These are phyloP conservation scores for Fusarium clavum DNA, from an alignment of 2,329 filamentous ascomycete species.

Conservation along the genomic window DNA sequence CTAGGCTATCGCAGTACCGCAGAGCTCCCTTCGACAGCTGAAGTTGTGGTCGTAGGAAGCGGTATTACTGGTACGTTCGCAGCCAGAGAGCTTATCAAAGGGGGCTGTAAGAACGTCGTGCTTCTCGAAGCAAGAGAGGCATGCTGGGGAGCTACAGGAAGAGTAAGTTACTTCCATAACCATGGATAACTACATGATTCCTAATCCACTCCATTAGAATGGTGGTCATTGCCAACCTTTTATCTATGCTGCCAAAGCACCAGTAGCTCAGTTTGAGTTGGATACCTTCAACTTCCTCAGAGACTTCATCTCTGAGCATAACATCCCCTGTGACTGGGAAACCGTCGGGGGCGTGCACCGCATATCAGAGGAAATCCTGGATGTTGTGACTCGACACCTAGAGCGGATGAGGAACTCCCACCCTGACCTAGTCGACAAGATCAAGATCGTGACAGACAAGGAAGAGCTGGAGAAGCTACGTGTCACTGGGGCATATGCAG, in stretches of 20 bases:
- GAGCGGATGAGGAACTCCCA: conserved; percentile 60
- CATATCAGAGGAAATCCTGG: conserved; percentile 67
- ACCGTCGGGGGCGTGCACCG: conserved; percentile 72
- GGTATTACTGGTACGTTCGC: conserved; percentile 82
- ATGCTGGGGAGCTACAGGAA: conserved; percentile 85
- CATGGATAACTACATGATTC: not conserved
- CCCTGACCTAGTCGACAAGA: conserved; percentile 67
- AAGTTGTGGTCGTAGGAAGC: conserved; percentile 78
- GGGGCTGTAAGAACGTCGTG: conserved; percentile 65
- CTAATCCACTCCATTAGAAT: conserved; percentile 58
- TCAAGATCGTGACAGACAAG: conserved; percentile 55
- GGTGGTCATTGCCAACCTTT: conserved; percentile 81
- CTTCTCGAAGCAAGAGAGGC: conserved; percentile 83
- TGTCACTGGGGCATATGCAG: conserved; percentile 68
- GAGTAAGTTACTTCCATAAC: conserved; percentile 62
- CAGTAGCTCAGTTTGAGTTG: conserved; percentile 78
- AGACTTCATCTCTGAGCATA: conserved; percentile 65
- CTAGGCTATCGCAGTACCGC: conserved; percentile 75
- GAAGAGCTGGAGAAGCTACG: conserved; percentile 63
- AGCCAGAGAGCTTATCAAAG: conserved; percentile 69
- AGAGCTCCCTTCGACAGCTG: conserved; percentile 70
- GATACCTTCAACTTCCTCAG: conserved; percentile 72
- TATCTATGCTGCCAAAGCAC: conserved; percentile 69
- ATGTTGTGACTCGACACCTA: conserved; percentile 63
- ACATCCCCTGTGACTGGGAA: conserved; percentile 77